Percentiles rank a stretch among this genome's conserved stretches.
These are phyloP conservation scores for Quercus rubra DNA, from an alignment of 306 rosid species.

Conservation along the genomic window DNA sequence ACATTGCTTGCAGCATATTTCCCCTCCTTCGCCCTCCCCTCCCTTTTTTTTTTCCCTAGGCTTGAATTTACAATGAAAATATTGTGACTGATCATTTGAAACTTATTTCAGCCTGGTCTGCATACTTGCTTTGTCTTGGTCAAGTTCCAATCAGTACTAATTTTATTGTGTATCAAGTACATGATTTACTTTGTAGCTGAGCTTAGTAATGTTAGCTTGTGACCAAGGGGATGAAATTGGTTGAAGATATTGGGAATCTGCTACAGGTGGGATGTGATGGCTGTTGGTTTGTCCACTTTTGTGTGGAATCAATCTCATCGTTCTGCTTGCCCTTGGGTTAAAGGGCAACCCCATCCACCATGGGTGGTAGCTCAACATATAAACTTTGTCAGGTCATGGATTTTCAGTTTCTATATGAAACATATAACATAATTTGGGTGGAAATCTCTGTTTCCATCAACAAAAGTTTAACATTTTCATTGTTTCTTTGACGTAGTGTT, in stretches of 20 bases:
- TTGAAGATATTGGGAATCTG: too few species aligned
- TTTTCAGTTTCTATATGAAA: neutral
- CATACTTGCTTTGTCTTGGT: neutral
- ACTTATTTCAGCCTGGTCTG: neutral
- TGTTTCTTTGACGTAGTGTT: neutral
- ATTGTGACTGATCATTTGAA: slow-evolving; percentile 3
- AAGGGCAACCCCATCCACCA: too few species aligned
- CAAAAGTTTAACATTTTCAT: neutral
- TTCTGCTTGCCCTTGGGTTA: too few species aligned
- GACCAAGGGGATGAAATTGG: too few species aligned
- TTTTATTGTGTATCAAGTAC: neutral
- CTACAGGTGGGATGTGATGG: too few species aligned
- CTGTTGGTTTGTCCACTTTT: too few species aligned
- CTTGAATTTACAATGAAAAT: slow-evolving; percentile 1
- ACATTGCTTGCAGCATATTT: neutral
- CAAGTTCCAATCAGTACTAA: neutral
- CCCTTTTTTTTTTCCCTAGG: neutral
- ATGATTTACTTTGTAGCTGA: neutral
- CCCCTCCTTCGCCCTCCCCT: neutral
- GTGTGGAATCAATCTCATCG: too few species aligned
- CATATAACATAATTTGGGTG: neutral
- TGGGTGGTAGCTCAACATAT: too few species aligned
- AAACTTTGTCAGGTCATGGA: too few species aligned
- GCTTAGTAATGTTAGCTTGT: too few species aligned
- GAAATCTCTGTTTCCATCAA: neutral